Conservation (phyloP, 75 land plant species). For the Isoetes taiwanensis region DNA sequence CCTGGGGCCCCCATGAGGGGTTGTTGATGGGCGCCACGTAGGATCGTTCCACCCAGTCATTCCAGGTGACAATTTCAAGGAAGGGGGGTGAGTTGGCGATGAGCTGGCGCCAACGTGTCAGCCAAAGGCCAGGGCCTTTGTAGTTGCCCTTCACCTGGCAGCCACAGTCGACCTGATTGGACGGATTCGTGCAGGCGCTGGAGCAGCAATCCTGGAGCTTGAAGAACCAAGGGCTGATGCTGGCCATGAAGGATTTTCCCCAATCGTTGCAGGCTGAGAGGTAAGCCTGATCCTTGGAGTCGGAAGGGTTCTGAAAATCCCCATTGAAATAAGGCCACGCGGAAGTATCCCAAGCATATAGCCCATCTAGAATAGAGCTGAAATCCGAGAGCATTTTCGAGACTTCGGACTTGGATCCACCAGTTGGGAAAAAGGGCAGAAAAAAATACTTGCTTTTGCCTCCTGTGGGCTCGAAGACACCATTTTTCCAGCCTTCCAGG, state of each 20-base stretch:
- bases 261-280: slow-evolving; percentile 7
- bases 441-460: slow-evolving; percentile 4
- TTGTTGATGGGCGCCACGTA: neutral
- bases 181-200: neutral
- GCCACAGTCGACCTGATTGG: neutral
- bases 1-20: neutral
- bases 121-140: slow-evolving; percentile 19
- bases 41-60: slow-evolving; percentile 21
- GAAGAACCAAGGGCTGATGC: slow-evolving; percentile 31
- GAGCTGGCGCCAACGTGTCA: slow-evolving; percentile 16
- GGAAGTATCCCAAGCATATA: slow-evolving; percentile 19
- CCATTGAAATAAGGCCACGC: slow-evolving; percentile 18
- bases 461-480: slow-evolving; percentile 5
- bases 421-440: slow-evolving; percentile 15
- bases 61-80: slow-evolving; percentile 21
- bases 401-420: neutral
- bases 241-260: slow-evolving; percentile 25
- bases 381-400: neutral
- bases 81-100: slow-evolving; percentile 2
- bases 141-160: slow-evolving; percentile 18
- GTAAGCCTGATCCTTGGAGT: neutral
- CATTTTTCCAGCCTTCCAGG: slow-evolving; percentile 8
- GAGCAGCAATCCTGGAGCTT: neutral
- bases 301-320: neutral
- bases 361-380: slow-evolving; percentile 12